Conservation (phyloP, 768 basidiomycete genomes). For the Omphalotus guepiniiformis region DNA sequence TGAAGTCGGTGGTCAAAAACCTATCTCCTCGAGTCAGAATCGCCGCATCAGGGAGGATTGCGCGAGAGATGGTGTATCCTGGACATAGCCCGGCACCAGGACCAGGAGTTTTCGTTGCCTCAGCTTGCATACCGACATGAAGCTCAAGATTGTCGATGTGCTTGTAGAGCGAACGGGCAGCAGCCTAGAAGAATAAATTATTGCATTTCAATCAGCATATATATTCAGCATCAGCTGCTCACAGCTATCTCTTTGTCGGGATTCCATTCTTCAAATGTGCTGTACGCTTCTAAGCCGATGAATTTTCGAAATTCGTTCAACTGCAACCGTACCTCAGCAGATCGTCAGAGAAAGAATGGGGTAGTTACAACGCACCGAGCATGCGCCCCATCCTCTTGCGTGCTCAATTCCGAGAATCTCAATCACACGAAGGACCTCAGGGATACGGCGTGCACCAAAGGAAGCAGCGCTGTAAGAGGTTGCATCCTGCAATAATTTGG, state of each 20-base stretch:
- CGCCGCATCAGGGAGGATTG: conserved; percentile 51
- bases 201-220: neutral
- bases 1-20: conserved; percentile 49
- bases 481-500: conserved; percentile 40
- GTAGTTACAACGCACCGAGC: conserved; percentile 25
- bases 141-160: conserved; percentile 36
- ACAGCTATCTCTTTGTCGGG: conserved; percentile 41
- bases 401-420: conserved; percentile 57
- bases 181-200: conserved; percentile 15
- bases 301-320: conserved; percentile 55
- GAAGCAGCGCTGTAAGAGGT: conserved; percentile 42
- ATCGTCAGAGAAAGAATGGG: neutral
- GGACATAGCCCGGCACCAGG: conserved; percentile 56
- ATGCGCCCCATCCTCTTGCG: conserved; percentile 51
- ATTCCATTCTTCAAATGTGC: conserved; percentile 54
- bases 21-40: conserved; percentile 50
- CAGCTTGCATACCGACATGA: conserved; percentile 37
- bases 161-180: conserved; percentile 29
- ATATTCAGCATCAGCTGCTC: conserved; percentile 12
- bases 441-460: conserved; percentile 45
- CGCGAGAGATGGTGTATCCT: conserved; percentile 54
- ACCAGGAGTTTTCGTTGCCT: conserved; percentile 47
- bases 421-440: conserved; percentile 41
- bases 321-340: conserved; percentile 7
- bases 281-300: conserved; percentile 43